Evolutionary conservation across 768 basidiomycete genomes (phyloP).

Genomic region (Podaxis sp.): DNA sequence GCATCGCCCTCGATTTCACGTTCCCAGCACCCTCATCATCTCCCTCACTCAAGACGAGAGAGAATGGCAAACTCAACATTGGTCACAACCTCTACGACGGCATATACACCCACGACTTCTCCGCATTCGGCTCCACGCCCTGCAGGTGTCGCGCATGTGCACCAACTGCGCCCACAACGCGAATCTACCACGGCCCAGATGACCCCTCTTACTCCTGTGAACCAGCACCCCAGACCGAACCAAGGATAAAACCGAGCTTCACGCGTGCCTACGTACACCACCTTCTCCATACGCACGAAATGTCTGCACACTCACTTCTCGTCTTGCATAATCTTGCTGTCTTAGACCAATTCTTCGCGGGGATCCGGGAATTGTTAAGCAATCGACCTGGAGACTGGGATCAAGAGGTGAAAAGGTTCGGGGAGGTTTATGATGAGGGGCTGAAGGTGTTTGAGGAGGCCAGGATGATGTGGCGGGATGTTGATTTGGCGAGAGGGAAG

Average conservation of each 20-base stretch:
- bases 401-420: slow-evolving; percentile 51
- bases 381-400: slow-evolving; percentile 26
- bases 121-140: slow-evolving; percentile 44
- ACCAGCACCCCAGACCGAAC: not conserved
- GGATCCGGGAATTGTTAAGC: slow-evolving; percentile 43
- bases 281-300: slow-evolving; percentile 85
- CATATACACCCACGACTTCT: slow-evolving; percentile 60
- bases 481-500: slow-evolving; percentile 72
- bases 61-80: slow-evolving; percentile 37
- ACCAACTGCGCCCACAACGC: slow-evolving; percentile 33
- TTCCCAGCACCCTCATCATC: slow-evolving; percentile 40
- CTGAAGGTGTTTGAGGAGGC: slow-evolving; percentile 51
- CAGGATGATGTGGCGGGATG: slow-evolving; percentile 54
- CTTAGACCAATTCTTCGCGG: slow-evolving; percentile 60
- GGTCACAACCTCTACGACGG: slow-evolving; percentile 74
- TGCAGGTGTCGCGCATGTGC: slow-evolving; percentile 55
- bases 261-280: slow-evolving; percentile 78
- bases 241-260: slow-evolving; percentile 29
- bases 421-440: slow-evolving; percentile 46
- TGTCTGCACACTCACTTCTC: slow-evolving; percentile 79
- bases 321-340: slow-evolving; percentile 74
- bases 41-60: slow-evolving; percentile 23
- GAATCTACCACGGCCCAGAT: slow-evolving; percentile 49
- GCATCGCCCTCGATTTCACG: slow-evolving; percentile 75
- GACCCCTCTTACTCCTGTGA: slow-evolving; percentile 19